Base-by-base conservation (phyloP, 345 rosid genomes). In the Pistacia vera region DNA sequence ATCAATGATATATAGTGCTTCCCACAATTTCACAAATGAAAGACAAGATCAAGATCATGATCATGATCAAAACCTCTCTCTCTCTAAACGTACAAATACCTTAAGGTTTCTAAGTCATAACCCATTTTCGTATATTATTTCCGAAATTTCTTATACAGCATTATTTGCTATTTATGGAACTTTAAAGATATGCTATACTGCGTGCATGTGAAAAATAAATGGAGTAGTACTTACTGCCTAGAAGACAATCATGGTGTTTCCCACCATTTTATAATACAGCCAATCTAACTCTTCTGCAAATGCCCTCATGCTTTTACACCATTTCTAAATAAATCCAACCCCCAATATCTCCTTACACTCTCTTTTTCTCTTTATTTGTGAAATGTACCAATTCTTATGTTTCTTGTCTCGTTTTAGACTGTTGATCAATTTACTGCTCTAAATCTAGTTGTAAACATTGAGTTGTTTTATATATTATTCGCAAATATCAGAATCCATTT, bases 1-100 rank as follows among this genome's bases (percentile, higher is more conserved):
- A 41, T 41, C 46, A 41, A 41, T 41, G 46, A 41, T 71, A 70
- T 66, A 54, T 83, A 72, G 78, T 82, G 81, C 83, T 76, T 75
- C 74, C 85, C 67, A 78, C 79, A 38, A 68, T 28, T 59, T 75
- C 46, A 49, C 52, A 68, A 41, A 5, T 41, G 2, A 41, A 41
- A 41, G 46, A 41, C 46, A 64, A 76, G 66, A 58, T 44, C 49
- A 56, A 11, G 64, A 70, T 65, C 62, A 69, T 25, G n/a, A n/a
- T 65, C 62, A 69, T 25, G 61, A 73, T 62, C 78, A 79, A 25
- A 80, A 58, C 68, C 70, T 76, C 74, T 66, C 51, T 65, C 49
- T 49, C 18, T 46, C 71, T 64, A 66, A 49, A 56, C 16, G 28
- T 70, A 49, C 55, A 66, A 20, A n/a, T 57, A 58, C 28, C 18